Evolutionary conservation across 495 filamentous ascomycete genomes (phyloP), one percentile per base, ranked within the genome.

Genomic region (Immersiella caudata): DNA sequence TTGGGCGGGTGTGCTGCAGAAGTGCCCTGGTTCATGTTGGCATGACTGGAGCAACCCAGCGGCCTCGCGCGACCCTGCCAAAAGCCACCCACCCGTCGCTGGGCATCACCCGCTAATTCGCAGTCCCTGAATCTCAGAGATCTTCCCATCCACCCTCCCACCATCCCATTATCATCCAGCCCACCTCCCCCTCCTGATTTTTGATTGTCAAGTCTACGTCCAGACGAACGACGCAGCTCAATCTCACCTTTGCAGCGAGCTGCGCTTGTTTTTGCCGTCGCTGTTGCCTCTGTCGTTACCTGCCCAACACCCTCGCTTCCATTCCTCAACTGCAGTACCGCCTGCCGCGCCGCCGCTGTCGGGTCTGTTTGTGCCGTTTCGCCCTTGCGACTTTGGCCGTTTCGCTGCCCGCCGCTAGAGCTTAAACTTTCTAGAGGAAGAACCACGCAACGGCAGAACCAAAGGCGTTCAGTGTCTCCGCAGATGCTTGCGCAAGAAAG

Each of bases 231-330:
- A 25, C 24, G 25, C 24, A 7, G 55, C 55, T 12, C 33, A 36
- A 36, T 36, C 21, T 57, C 54, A 14, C 22, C 21, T 24, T 26
- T 22, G 35, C 33, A 16, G 21, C 21, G 29, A 25, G 2, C n/a
- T 22, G 60, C 24, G 21, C 49, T 26, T 24, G 24, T n/a, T 63
- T 50, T 65, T 49, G 27, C 49, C n/a, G 11, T 57, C 60, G 55
- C 27, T 67, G 61, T 67, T 65, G 56, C 27, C 61, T 60, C 64
- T 67, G 61, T 65, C 59, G 56, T 64, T 68, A 67, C 40, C 40
- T 46, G 8, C 29, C 29, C 29, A 33, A 33, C 29, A 46, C 40
- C 40, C 40, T 12, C 40, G 9, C 16, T 46, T 12, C 36, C 57
- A 62, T 68, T 59, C 35, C 29, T 33, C 60, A 60, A 18, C 57